phyloP scores from a whole-genome alignment of 1,284 basidiomycete genomes.

The Moesziomyces parantarcticus region DNA sequence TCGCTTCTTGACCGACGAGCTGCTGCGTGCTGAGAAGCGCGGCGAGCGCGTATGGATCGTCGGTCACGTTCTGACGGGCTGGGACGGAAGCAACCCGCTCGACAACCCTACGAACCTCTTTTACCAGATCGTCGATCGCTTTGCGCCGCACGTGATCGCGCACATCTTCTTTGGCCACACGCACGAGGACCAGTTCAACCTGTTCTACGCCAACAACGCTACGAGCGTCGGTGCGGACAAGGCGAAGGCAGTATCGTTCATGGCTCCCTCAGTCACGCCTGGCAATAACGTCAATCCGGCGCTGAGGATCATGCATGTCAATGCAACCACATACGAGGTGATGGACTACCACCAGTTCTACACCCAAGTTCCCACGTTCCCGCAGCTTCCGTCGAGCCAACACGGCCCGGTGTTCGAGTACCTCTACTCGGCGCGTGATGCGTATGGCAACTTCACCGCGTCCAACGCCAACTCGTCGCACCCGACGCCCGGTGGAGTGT shows the following conservation, averaged over 20 bases:
- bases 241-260: constrained; percentile 70
- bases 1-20: constrained; percentile 80
- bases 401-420: constrained; percentile 77
- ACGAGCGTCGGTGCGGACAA: constrained; percentile 28
- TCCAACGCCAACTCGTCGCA: constrained; percentile 25
- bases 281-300: constrained; percentile 80
- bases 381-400: constrained; percentile 71
- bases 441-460: constrained; percentile 73
- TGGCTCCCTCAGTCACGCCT: constrained; percentile 79
- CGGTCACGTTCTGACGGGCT: constrained; percentile 80
- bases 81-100: constrained; percentile 76
- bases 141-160: constrained; percentile 80
- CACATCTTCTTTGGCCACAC: constrained; percentile 85
- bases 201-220: constrained; percentile 83
- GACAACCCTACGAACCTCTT: constrained; percentile 59
- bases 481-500: constrained; percentile 61
- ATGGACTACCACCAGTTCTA: constrained; percentile 65
- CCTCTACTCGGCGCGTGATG: constrained; percentile 78
- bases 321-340: constrained; percentile 72
- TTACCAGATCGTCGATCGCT: constrained; percentile 77
- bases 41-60: constrained; percentile 76
- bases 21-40: constrained; percentile 71
- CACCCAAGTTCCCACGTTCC: constrained; percentile 46
- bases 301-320: constrained; percentile 82
- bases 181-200: constrained; percentile 82